phyloP scores from a whole-genome alignment of 148 eudicot species.

The Rhododendron henanense region DNA sequence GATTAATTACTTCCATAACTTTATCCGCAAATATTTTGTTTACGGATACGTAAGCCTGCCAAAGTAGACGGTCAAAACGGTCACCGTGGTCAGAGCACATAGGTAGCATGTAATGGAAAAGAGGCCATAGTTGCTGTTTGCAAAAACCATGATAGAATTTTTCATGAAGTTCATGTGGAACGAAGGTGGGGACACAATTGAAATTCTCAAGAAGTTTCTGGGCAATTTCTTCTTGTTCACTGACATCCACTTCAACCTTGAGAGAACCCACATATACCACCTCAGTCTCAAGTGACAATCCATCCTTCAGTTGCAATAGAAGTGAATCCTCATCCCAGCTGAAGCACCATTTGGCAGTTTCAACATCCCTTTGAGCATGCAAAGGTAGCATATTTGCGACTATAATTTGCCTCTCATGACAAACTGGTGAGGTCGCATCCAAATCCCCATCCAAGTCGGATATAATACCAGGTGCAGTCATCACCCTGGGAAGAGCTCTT shows the following conservation, averaged over 20 bases:
- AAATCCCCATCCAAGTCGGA: constrained; percentile 53
- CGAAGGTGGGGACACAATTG: constrained; percentile 66
- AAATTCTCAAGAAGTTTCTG: constrained; percentile 52
- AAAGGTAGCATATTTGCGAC: constrained; percentile 69
- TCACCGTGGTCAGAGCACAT: constrained; percentile 69
- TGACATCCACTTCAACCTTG: constrained; percentile 51
- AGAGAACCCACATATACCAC: constrained; percentile 70
- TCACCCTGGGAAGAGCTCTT: constrained; percentile 55
- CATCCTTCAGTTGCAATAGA: constrained; percentile 52
- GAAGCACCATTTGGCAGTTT: constrained; percentile 55
- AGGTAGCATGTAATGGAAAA: constrained; percentile 82
- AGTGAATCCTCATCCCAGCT: constrained; percentile 61
- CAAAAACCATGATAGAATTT: constrained; percentile 64
- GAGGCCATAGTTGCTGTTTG: constrained; percentile 79
- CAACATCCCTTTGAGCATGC: constrained; percentile 42
- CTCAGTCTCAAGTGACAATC: constrained; percentile 52
- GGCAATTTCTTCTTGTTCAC: constrained; percentile 66
- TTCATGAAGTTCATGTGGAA: constrained; percentile 47
- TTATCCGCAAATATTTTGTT: constrained; percentile 72
- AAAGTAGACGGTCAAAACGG: constrained; percentile 63
- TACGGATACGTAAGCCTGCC: constrained; percentile 81
- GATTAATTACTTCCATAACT: constrained; percentile 71
- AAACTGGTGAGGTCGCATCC: constrained; percentile 30
- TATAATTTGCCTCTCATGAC: constrained; percentile 50
- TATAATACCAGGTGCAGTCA: constrained; percentile 71